Percentiles rank a stretch among this genome's conserved stretches.
phyloP scores from a whole-genome alignment of 768 basidiomycete genomes.

The Leccinum boreale region DNA sequence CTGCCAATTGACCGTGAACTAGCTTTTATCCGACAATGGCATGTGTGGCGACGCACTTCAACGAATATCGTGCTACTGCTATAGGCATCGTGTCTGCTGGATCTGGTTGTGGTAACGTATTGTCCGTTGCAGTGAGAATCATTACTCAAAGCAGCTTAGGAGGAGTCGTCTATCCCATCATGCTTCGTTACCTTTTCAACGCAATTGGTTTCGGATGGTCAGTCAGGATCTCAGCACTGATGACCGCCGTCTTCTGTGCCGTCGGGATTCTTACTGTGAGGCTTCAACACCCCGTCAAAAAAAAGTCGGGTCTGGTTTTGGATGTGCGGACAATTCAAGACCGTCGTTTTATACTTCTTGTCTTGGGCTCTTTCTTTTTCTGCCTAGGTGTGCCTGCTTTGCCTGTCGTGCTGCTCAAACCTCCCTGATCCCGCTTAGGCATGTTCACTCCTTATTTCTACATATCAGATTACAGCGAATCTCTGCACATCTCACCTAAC shows the following conservation, averaged over 20 bases:
- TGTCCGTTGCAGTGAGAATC: constrained; percentile 15
- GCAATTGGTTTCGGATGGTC: constrained; percentile 60
- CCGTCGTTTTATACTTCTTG: constrained; percentile 49
- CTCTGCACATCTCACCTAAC: constrained; percentile 33
- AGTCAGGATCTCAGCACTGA: constrained; percentile 53
- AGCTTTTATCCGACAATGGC: constrained; percentile 73
- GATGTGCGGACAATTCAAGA: constrained; percentile 41
- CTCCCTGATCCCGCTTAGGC: constrained; percentile 37
- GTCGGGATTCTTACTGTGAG: constrained; percentile 48
- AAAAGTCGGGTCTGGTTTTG: constrained; percentile 17
- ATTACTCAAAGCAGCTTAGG: constrained; percentile 37
- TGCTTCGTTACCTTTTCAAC: constrained; percentile 56
- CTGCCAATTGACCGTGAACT: constrained; percentile 4
- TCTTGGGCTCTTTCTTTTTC: constrained; percentile 53
- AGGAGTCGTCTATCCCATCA: constrained; percentile 66
- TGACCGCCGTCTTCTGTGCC: constrained; percentile 46
- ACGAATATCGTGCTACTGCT: constrained; percentile 63
- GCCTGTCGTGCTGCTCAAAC: not conserved
- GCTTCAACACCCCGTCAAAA: constrained; percentile 22
- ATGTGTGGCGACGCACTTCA: constrained; percentile 64
- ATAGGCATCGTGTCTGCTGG: constrained; percentile 70
- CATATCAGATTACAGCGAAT: constrained; percentile 57
- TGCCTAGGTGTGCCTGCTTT: constrained; percentile 49
- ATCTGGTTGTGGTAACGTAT: constrained; percentile 52
- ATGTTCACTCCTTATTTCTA: constrained; percentile 73